Percentiles rank a stretch among this genome's conserved stretches.
phyloP scores from a whole-genome alignment of 306 rosid species.

The Cicer chorassanicum region DNA sequence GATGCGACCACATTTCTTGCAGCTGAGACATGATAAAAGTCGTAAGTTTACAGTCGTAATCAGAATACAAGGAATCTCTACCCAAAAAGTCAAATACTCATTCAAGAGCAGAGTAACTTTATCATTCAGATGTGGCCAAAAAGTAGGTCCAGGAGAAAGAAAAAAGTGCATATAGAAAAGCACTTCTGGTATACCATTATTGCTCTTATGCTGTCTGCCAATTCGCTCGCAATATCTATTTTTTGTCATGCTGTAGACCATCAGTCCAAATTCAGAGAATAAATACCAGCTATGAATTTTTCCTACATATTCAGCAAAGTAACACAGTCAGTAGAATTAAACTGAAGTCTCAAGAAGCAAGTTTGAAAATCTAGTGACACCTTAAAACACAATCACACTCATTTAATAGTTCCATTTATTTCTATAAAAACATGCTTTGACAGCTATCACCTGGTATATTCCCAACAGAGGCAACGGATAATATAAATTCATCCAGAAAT shows the following conservation, averaged over 20 bases:
- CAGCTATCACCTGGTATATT: constrained; percentile 66
- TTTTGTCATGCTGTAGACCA: constrained; percentile 92
- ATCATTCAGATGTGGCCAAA: constrained; percentile 5
- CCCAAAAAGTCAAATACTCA: constrained; percentile 9
- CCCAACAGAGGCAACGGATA: constrained; percentile 70
- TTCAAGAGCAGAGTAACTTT: neutral
- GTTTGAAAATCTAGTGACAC: constrained; percentile 13
- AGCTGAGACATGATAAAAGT: neutral
- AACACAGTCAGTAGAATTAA: constrained; percentile 30
- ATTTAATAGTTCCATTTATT: constrained; percentile 22
- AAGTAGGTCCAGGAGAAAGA: constrained; percentile 20
- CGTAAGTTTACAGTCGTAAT: constrained; percentile 27
- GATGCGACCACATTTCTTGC: neutral
- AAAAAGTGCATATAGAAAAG: neutral
- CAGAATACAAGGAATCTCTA: constrained; percentile 32
- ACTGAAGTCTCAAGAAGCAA: constrained; percentile 19
- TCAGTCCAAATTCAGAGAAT: constrained; percentile 82
- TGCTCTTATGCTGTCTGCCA: constrained; percentile 96
- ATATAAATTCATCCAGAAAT: constrained; percentile 71
- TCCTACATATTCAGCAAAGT: constrained; percentile 58
- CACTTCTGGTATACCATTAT: constrained; percentile 65
- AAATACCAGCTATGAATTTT: constrained; percentile 86
- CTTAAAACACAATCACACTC: constrained; percentile 13
- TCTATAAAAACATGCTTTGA: constrained; percentile 10
- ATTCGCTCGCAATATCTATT: constrained; percentile 90